These are phyloP conservation scores for Alternaria arborescens DNA, from an alignment of 2,329 filamentous ascomycete species.

Conservation along the genomic window DNA sequence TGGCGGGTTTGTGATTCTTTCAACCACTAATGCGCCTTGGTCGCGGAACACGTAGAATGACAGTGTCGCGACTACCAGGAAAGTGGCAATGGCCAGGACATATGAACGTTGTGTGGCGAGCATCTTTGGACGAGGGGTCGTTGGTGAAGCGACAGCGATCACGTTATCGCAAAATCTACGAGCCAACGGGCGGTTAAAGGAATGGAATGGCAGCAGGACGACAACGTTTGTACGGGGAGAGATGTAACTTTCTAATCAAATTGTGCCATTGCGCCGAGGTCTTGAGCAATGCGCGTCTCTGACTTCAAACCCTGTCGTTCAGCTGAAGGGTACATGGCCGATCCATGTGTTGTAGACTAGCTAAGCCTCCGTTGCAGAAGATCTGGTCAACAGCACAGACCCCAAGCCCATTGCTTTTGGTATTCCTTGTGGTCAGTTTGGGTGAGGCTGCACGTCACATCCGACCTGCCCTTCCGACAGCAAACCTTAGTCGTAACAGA, in stretches of 20 bases:
- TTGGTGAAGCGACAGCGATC: not conserved
- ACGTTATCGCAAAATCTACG: not conserved
- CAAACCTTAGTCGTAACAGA: not conserved
- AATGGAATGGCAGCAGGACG: not conserved
- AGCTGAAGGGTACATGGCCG: not conserved
- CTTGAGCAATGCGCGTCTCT: slow-evolving; percentile 1
- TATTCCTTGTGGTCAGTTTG: not conserved
- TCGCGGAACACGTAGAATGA: slow-evolving; percentile 22
- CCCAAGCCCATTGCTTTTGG: not conserved
- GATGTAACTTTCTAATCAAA: not conserved
- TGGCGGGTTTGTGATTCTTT: slow-evolving; percentile 12
- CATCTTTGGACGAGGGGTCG: slow-evolving; percentile 18
- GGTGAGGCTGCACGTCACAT: not conserved
- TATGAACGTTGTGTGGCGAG: slow-evolving; percentile 25
- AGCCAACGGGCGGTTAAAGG: not conserved
- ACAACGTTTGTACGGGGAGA: not conserved
- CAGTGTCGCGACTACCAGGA: slow-evolving; percentile 19
- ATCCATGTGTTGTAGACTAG: not conserved
- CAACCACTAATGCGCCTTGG: slow-evolving; percentile 4
- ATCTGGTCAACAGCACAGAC: not conserved
- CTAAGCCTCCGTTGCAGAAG: not conserved
- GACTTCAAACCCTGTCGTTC: not conserved
- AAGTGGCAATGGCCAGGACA: slow-evolving; percentile 19
- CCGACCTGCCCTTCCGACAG: not conserved
- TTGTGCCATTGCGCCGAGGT: not conserved